phyloP scores from a whole-genome alignment of 306 rosid species.

The Prunus davidiana region DNA sequence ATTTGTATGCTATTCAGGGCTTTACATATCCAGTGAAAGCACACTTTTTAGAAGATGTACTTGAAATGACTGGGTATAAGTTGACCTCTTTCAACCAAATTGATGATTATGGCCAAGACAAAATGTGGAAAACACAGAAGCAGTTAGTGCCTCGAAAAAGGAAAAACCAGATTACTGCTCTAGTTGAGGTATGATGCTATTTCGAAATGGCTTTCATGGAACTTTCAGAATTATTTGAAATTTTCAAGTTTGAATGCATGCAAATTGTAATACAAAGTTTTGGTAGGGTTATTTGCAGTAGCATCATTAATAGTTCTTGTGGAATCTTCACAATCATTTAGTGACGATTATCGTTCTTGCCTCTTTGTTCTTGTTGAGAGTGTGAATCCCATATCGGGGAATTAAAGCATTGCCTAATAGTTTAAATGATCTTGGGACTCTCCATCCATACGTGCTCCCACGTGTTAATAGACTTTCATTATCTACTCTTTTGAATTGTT shows the following conservation, averaged over 20 bases:
- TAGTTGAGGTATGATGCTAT: constrained; percentile 71
- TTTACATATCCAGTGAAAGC: constrained; percentile 86
- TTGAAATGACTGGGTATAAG: constrained; percentile 88
- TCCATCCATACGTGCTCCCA: no score
- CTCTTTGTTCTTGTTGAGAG: no score
- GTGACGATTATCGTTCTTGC: no score
- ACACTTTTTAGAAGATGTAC: constrained; percentile 81
- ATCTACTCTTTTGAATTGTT: background rate
- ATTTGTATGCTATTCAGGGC: constrained; percentile 55
- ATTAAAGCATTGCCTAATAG: no score
- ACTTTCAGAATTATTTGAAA: no score
- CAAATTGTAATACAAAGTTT: background rate
- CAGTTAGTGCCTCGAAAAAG: constrained; percentile 81
- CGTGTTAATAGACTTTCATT: background rate
- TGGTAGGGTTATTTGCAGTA: background rate
- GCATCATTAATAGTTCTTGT: background rate
- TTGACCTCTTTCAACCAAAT: constrained; percentile 81
- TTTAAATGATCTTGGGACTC: no score
- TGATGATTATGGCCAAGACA: constrained; percentile 99
- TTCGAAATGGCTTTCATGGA: constrained; percentile 11
- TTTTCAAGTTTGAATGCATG: no score
- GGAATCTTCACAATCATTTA: background rate
- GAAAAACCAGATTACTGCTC: constrained; percentile 85
- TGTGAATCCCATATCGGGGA: no score
- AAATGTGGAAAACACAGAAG: constrained; percentile 93